Evolutionary conservation across 495 filamentous ascomycete genomes (phyloP).

Genomic region (Opeltia flavorubescens): DNA sequence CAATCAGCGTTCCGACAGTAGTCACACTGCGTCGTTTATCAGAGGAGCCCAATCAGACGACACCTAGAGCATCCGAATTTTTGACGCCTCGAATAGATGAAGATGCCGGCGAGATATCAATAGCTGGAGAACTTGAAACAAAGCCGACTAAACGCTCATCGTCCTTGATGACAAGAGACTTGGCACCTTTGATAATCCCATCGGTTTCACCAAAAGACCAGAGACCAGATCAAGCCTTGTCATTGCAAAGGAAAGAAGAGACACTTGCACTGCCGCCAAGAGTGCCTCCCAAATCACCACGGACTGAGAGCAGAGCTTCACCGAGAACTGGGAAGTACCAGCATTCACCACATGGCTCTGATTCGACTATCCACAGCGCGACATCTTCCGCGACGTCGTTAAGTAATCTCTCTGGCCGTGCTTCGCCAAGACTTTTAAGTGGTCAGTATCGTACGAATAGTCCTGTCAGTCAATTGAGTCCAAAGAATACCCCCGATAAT

Average conservation of each 20-base stretch:
- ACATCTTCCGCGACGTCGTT: constrained; percentile 10
- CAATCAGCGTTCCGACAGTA: constrained; percentile 48
- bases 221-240: background rate
- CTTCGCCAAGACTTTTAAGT: constrained; percentile 11
- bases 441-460: constrained; percentile 1
- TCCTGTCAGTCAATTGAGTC: constrained; percentile 12
- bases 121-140: background rate
- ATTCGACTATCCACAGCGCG: constrained; percentile 12
- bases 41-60: constrained; percentile 5
- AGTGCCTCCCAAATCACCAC: constrained; percentile 32
- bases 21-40: constrained; percentile 15
- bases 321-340: constrained; percentile 11
- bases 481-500: constrained; percentile 18
- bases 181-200: constrained; percentile 38
- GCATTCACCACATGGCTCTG: constrained; percentile 5
- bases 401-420: constrained; percentile 7
- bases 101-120: constrained; percentile 1
- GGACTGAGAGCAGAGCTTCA: constrained; percentile 12
- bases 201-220: constrained; percentile 1
- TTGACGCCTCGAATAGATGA: background rate
- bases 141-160: constrained; percentile 17
- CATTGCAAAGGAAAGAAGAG: constrained; percentile 19
- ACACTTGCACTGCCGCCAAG: constrained; percentile 20
- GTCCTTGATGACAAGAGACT: constrained; percentile 32
- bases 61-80: constrained; percentile 7